Conservation (phyloP, 1,139 yeast species). For the Saccharomyces hybrid region DNA sequence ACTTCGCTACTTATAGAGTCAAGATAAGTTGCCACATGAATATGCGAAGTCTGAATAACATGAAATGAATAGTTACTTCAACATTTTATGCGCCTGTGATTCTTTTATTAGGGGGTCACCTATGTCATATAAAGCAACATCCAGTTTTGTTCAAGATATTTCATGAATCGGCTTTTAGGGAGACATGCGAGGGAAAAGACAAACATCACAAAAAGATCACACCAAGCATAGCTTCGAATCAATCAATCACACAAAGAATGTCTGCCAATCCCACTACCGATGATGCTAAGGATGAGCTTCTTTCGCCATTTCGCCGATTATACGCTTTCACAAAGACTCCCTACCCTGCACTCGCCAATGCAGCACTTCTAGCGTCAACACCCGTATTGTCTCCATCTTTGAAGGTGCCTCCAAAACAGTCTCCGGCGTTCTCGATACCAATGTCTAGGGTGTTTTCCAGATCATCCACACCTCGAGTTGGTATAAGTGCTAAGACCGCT, state of each 20-base stretch:
- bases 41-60: too few species aligned
- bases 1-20: too few species aligned
- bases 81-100: background rate
- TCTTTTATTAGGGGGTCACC: background rate
- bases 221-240: background rate
- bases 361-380: conserved; percentile 38
- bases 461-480: conserved; percentile 20
- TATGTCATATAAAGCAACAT: background rate
- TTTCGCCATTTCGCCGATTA: conserved; percentile 18
- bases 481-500: conserved; percentile 42
- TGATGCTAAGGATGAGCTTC: conserved; percentile 1
- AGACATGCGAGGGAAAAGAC: background rate
- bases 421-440: background rate
- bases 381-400: conserved; percentile 36
- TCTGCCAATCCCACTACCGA: background rate
- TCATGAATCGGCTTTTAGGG: background rate
- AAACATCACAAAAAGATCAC: background rate
- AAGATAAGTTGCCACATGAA: too few species aligned
- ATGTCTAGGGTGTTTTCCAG: background rate
- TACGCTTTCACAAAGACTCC: conserved; percentile 43
- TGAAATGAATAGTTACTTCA: too few species aligned
- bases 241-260: background rate
- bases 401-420: conserved; percentile 9
- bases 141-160: background rate
- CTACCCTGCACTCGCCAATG: conserved; percentile 44